These are phyloP conservation scores for Rhizopus arrhizus DNA, from an alignment of 371 early-diverging fungal genomes.

Conservation along the genomic window DNA sequence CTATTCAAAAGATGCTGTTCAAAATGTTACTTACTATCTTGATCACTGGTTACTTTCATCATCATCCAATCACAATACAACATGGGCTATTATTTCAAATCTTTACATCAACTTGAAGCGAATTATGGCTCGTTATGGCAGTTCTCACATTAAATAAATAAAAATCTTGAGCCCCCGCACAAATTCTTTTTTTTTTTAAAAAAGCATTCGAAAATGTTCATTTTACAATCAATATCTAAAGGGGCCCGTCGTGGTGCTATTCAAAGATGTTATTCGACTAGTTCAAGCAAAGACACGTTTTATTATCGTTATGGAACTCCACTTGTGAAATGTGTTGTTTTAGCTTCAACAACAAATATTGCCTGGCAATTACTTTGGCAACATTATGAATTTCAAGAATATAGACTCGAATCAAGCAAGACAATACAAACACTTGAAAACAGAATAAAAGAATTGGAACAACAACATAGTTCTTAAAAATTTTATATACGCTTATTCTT, in stretches of 20 bases:
- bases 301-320: slow-evolving; percentile 54
- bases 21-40: slow-evolving; percentile 46
- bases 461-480: slow-evolving; percentile 24
- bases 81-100: too few species aligned
- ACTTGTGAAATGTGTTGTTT: slow-evolving; percentile 47
- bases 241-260: not conserved
- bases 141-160: too few species aligned
- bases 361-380: slow-evolving; percentile 50
- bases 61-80: too few species aligned
- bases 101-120: too few species aligned
- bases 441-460: slow-evolving; percentile 42
- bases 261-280: slow-evolving; percentile 26
- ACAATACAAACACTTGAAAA: slow-evolving; percentile 37
- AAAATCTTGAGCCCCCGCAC: too few species aligned
- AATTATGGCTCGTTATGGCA: too few species aligned
- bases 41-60: slow-evolving; percentile 50
- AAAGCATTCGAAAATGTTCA: not conserved
- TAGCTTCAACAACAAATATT: slow-evolving; percentile 49
- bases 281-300: slow-evolving; percentile 28
- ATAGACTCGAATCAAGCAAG: slow-evolving; percentile 41
- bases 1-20: slow-evolving; percentile 62
- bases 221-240: not conserved
- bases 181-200: too few species aligned
- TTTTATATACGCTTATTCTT: not conserved
- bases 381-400: slow-evolving; percentile 53